Evolutionary conservation across 1,284 basidiomycete species (phyloP).

Genomic region (Microbotryum saponariae): DNA sequence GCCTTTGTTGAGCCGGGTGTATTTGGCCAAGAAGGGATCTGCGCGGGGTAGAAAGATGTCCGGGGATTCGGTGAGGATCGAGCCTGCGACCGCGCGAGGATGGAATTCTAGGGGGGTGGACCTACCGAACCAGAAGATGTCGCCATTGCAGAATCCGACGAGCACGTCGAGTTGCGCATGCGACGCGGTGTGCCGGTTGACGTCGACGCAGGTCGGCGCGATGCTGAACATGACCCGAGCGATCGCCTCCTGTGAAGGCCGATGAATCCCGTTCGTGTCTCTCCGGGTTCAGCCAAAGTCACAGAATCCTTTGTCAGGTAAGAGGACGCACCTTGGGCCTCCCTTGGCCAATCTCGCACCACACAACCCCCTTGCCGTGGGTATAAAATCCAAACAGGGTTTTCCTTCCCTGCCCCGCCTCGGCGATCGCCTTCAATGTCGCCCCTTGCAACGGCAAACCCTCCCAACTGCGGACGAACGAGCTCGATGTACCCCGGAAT

Average conservation of each 20-base stretch:
- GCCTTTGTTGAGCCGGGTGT: constrained; percentile 84
- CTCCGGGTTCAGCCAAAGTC: no score
- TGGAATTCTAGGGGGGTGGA: constrained; percentile 14
- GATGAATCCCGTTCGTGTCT: not conserved
- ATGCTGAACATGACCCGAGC: constrained; percentile 76
- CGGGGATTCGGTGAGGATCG: not conserved
- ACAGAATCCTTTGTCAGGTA: no score
- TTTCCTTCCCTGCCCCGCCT: constrained; percentile 18
- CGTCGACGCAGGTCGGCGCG: constrained; percentile 78
- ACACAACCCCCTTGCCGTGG: constrained; percentile 15
- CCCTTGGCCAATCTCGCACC: constrained; percentile 19
- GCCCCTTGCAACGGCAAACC: constrained; percentile 21
- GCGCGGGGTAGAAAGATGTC: constrained; percentile 26
- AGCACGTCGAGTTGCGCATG: constrained; percentile 77
- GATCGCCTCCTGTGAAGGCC: constrained; percentile 61
- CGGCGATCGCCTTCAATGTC: constrained; percentile 13
- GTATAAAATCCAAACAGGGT: constrained; percentile 27
- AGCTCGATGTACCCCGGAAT: constrained; percentile 21
- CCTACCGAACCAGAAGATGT: constrained; percentile 82
- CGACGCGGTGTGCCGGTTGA: constrained; percentile 69
- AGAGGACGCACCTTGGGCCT: constrained; percentile 16
- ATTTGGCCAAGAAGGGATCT: constrained; percentile 77
- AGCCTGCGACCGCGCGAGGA: not conserved
- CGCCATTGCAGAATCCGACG: constrained; percentile 86
- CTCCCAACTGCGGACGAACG: constrained; percentile 30